Conservation (phyloP, 192 early-diverging fungal genomes). For the Coemansia sp. region DNA sequence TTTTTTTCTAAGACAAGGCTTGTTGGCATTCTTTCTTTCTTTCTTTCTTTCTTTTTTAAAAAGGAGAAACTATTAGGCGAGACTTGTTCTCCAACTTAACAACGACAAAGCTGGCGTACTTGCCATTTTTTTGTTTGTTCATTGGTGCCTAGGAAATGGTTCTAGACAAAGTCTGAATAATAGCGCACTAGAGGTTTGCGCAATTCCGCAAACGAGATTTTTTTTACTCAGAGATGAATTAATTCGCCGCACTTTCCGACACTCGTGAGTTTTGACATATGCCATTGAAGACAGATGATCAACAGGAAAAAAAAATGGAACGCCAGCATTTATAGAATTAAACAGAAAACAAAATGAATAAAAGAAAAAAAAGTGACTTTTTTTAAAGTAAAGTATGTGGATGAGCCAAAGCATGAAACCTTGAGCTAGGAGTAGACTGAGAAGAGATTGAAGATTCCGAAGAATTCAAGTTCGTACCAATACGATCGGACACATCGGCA, state of each 20-base stretch:
- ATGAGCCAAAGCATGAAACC: conserved; percentile 38
- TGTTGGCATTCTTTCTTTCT: too few relatives aligned
- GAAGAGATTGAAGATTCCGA: conserved; percentile 38
- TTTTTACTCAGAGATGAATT: conserved; percentile 9
- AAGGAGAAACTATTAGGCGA: too few relatives aligned
- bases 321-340: not conserved
- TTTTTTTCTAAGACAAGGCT: not conserved
- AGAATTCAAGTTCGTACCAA: conserved; percentile 7
- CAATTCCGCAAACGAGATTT: not conserved
- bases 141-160: not conserved
- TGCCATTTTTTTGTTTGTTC: not conserved
- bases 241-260: conserved; percentile 6
- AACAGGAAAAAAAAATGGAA: not conserved
- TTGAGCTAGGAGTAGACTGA: conserved; percentile 34
- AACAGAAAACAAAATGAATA: not conserved
- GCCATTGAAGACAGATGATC: not conserved
- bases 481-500: conserved; percentile 48
- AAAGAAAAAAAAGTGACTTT: not conserved
- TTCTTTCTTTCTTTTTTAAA: too few relatives aligned
- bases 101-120: not conserved
- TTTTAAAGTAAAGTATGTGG: conserved; percentile 21
- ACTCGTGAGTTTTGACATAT: not conserved
- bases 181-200: not conserved
- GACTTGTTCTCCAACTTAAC: too few relatives aligned
- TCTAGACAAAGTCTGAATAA: not conserved